A percentile compares a stretch with the other conserved stretches of the same genome.
phyloP scores from a whole-genome alignment of 495 filamentous ascomycete species.

The Cryomyces minteri region DNA sequence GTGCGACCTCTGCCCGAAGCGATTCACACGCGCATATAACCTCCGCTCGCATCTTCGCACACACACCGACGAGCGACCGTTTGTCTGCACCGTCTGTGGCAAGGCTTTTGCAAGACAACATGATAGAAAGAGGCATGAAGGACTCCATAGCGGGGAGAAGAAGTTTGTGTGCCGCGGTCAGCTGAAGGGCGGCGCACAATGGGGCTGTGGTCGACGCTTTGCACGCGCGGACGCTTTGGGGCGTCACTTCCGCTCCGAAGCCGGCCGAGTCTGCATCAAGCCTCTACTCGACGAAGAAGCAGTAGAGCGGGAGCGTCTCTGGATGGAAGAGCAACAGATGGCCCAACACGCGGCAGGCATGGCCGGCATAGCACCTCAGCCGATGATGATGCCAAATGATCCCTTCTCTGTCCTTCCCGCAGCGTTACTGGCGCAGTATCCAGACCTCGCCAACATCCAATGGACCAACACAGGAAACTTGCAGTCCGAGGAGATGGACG shows the following conservation, averaged over 20 bases:
- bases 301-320: constrained; percentile 44
- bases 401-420: constrained; percentile 41
- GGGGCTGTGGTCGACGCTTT: constrained; percentile 89
- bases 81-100: constrained; percentile 56
- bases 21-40: constrained; percentile 32
- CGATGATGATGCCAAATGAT: not conserved
- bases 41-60: constrained; percentile 26
- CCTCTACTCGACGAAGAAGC: constrained; percentile 76
- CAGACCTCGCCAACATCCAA: constrained; percentile 65
- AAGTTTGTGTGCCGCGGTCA: constrained; percentile 93
- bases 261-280: constrained; percentile 89
- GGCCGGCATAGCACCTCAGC: not conserved
- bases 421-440: constrained; percentile 79
- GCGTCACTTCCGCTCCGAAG: constrained; percentile 92
- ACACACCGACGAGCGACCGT: constrained; percentile 27
- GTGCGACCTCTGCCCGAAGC: constrained; percentile 27
- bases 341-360: constrained; percentile 4
- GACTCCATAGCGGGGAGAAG: constrained; percentile 26
- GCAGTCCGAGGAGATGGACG: constrained; percentile 24
- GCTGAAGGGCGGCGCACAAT: constrained; percentile 59
- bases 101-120: constrained; percentile 46
- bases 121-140: constrained; percentile 27
- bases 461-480: constrained; percentile 35
- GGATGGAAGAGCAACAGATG: constrained; percentile 45
- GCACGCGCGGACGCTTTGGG: constrained; percentile 90